Conservation (phyloP, 2,329 filamentous ascomycete genomes). For the Calonectria hongkongensis region DNA sequence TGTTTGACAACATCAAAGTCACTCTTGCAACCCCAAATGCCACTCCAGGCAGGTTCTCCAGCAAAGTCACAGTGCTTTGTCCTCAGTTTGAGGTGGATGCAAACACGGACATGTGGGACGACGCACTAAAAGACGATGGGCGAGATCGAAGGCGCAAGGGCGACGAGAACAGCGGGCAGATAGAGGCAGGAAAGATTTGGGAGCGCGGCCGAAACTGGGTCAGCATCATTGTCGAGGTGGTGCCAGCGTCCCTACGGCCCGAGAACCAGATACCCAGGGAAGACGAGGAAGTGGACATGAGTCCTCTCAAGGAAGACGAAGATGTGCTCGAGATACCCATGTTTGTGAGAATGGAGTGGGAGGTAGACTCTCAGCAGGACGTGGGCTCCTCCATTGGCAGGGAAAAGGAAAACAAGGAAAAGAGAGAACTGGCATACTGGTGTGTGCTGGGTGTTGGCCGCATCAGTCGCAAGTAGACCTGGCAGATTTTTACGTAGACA, state of each 20-base stretch:
- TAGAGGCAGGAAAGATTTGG: slow-evolving; percentile 97
- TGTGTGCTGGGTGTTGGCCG: slow-evolving; percentile 91
- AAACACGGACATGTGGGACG: slow-evolving; percentile 92
- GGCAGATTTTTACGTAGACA: slow-evolving; percentile 37
- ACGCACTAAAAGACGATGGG: slow-evolving; percentile 81
- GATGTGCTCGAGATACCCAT: slow-evolving; percentile 91
- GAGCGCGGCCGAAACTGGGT: slow-evolving; percentile 96
- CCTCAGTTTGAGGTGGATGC: slow-evolving; percentile 96
- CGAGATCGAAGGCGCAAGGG: slow-evolving; percentile 62
- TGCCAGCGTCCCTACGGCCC: slow-evolving; percentile 75
- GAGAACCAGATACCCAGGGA: slow-evolving; percentile 58
- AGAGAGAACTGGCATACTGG: slow-evolving; percentile 95
- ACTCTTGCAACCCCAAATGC: slow-evolving; percentile 88
- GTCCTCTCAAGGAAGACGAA: slow-evolving; percentile 75
- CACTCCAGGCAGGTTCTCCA: slow-evolving; percentile 85
- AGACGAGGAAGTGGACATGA: slow-evolving; percentile 64
- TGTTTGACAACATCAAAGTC: slow-evolving; percentile 93
- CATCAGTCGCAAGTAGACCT: slow-evolving; percentile 73
- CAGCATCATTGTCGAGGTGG: slow-evolving; percentile 92
- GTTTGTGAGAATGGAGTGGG: slow-evolving; percentile 95
- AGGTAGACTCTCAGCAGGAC: slow-evolving; percentile 80
- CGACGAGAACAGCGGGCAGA: slow-evolving; percentile 68
- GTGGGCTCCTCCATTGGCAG: slow-evolving; percentile 72
- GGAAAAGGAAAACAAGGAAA: slow-evolving; percentile 81
- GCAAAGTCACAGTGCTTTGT: slow-evolving; percentile 92